Evolutionary conservation across 805 yeast species (phyloP).

Genomic region (Lipomyces yamadae): DNA sequence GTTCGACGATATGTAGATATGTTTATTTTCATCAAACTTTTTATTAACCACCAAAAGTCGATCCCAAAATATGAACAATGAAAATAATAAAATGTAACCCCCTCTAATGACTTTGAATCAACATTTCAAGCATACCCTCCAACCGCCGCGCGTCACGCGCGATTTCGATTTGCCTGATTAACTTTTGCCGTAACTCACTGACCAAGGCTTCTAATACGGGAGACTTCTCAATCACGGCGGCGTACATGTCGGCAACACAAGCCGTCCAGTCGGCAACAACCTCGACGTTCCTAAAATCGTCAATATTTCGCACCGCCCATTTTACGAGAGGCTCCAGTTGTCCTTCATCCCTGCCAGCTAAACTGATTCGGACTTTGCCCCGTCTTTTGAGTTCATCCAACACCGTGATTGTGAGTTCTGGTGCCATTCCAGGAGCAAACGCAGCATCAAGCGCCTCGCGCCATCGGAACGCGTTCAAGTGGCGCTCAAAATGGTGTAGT

Average conservation of each 20-base stretch:
- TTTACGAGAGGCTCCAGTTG: constrained; percentile 81
- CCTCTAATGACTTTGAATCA: constrained; percentile 50
- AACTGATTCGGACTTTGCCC: constrained; percentile 84
- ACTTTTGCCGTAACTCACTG: constrained; percentile 57
- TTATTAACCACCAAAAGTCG: background rate
- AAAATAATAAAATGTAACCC: background rate
- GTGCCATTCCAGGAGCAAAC: constrained; percentile 73
- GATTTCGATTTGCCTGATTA: constrained; percentile 71
- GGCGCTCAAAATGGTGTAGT: constrained; percentile 79
- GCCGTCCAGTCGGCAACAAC: constrained; percentile 71
- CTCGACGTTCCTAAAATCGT: constrained; percentile 73
- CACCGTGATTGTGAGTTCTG: constrained; percentile 80
- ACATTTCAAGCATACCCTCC: constrained; percentile 90
- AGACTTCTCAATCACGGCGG: constrained; percentile 56
- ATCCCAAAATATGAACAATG: background rate
- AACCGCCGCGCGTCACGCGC: constrained; percentile 87
- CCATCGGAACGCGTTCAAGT: constrained; percentile 89
- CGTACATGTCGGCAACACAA: constrained; percentile 71
- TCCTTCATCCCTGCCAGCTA: constrained; percentile 82
- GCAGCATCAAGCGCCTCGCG: constrained; percentile 89
- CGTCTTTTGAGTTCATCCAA: constrained; percentile 83
- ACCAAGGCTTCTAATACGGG: constrained; percentile 78
- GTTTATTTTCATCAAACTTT: background rate
- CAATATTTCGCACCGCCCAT: constrained; percentile 78
- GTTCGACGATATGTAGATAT: background rate